A percentile compares a stretch with the other conserved stretches of the same genome.
phyloP scores from a whole-genome alignment of 306 rosid genomes.

The Quercus agrifolia region DNA sequence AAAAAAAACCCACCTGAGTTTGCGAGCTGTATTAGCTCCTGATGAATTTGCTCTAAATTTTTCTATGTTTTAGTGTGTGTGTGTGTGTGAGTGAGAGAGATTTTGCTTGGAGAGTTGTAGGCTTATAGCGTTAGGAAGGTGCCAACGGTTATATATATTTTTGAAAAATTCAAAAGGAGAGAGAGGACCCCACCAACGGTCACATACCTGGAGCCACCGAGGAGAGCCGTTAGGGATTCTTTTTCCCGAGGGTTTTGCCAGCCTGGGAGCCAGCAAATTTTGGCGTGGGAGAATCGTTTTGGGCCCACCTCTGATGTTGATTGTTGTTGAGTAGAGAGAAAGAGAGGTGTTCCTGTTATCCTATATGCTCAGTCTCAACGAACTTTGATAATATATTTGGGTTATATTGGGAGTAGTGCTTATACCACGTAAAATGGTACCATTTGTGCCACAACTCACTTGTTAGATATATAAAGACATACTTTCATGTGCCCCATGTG shows the following conservation, averaged over 20 bases:
- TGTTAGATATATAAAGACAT: accelerated
- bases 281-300: constrained; percentile 1
- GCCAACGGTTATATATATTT: constrained; percentile 33
- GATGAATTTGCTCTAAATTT: neutral
- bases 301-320: constrained; percentile 22
- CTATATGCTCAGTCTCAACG: too few relatives aligned
- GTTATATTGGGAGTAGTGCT: too few relatives aligned
- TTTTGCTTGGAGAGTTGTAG: too few relatives aligned
- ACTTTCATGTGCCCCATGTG: too few relatives aligned
- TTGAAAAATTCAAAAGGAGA: neutral
- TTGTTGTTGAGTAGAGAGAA: too few relatives aligned
- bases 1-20: neutral
- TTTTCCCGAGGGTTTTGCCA: constrained; percentile 10
- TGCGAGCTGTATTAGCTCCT: neutral
- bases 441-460: too few relatives aligned
- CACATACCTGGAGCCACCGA: constrained; percentile 43
- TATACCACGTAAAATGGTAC: accelerated
- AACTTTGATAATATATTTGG: too few relatives aligned
- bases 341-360: too few relatives aligned
- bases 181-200: constrained; percentile 42
- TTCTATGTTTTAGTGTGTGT: neutral
- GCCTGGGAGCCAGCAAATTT: constrained; percentile 41
- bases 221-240: constrained; percentile 40
- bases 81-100: neutral
- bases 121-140: too few relatives aligned